phyloP scores from a whole-genome alignment of 805 yeast species.

The Myxozyma nipponensis region DNA sequence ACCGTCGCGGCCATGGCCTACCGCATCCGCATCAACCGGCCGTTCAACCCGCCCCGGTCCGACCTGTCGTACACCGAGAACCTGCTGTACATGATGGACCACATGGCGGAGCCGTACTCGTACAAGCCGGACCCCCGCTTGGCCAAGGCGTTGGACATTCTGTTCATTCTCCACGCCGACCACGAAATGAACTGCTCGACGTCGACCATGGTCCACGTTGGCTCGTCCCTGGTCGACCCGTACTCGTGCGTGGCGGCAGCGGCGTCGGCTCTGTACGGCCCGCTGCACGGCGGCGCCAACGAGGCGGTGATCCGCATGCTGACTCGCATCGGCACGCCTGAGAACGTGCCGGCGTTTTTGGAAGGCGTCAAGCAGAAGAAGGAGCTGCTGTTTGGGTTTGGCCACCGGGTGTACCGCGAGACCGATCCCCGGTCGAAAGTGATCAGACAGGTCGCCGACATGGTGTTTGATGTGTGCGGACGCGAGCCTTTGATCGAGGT shows the following conservation, averaged over 20 bases:
- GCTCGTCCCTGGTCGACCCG: slow-evolving; percentile 27
- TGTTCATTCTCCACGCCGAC: slow-evolving; percentile 26
- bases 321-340: slow-evolving; percentile 21
- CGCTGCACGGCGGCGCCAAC: slow-evolving; percentile 28
- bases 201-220: slow-evolving; percentile 27
- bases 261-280: slow-evolving; percentile 25
- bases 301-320: slow-evolving; percentile 28
- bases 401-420: slow-evolving; percentile 27
- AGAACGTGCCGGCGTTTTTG: slow-evolving; percentile 21
- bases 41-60: slow-evolving; percentile 23
- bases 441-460: slow-evolving; percentile 26
- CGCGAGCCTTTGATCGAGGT: slow-evolving; percentile 24
- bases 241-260: slow-evolving; percentile 26
- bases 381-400: slow-evolving; percentile 26
- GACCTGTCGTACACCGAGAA: slow-evolving; percentile 27
- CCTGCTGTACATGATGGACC: slow-evolving; percentile 28
- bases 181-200: slow-evolving; percentile 29
- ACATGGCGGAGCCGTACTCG: slow-evolving; percentile 27
- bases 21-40: slow-evolving; percentile 26
- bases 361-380: slow-evolving; percentile 23
- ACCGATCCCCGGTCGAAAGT: slow-evolving; percentile 25
- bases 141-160: slow-evolving; percentile 25
- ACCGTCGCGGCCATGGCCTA: slow-evolving; percentile 28
- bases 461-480: slow-evolving; percentile 27
- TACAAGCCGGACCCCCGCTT: slow-evolving; percentile 27